Evolutionary conservation across 2,329 filamentous ascomycete species (phyloP).

Genomic region (Microascus cirrosus): DNA sequence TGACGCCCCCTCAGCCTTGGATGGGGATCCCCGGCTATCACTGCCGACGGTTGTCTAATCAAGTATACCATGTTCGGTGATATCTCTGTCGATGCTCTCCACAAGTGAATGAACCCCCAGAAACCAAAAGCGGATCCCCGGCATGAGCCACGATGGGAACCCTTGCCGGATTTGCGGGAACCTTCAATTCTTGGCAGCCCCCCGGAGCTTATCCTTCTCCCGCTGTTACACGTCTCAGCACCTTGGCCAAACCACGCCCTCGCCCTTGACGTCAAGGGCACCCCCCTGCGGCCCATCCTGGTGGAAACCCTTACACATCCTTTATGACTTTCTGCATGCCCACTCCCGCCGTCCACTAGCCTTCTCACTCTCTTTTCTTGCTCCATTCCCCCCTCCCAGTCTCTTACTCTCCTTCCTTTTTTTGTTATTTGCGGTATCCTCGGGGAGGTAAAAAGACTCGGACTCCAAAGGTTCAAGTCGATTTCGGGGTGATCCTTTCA

Average conservation of each 20-base stretch:
- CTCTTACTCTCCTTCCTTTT: constrained; percentile 8
- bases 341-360: not conserved
- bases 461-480: not conserved
- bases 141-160: not conserved
- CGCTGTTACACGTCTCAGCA: constrained; percentile 2
- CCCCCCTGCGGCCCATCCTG: not conserved
- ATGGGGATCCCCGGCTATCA: not conserved
- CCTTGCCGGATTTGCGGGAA: not conserved
- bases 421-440: constrained; percentile 3
- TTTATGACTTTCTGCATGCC: constrained; percentile 4
- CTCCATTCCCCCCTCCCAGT: constrained; percentile 10
- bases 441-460: constrained; percentile 3
- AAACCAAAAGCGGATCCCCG: not conserved
- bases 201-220: not conserved
- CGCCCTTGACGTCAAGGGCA: not conserved
- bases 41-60: not conserved
- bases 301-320: not conserved
- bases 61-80: too few species aligned
- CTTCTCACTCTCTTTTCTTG: constrained; percentile 9
- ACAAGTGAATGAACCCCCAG: not conserved
- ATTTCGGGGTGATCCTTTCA: constrained; percentile 18
- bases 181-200: not conserved
- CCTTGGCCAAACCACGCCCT: not conserved
- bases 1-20: not conserved
- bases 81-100: not conserved